Percentiles rank a stretch among this genome's conserved stretches.
These are phyloP conservation scores for Melanogaster broomeanus DNA, from an alignment of 768 basidiomycete genomes.

Conservation along the genomic window DNA sequence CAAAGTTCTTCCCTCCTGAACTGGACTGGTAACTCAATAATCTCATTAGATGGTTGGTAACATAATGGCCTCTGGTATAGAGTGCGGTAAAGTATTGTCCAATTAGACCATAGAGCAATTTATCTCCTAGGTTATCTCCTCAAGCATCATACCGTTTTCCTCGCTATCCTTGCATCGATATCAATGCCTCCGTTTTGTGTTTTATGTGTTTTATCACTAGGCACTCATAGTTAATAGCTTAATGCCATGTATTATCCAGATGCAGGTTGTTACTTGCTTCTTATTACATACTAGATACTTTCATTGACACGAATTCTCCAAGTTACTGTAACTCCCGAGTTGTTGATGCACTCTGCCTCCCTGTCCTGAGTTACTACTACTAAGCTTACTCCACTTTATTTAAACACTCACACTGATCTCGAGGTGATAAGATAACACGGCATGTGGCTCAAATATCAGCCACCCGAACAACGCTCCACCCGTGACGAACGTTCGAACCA, in stretches of 20 bases:
- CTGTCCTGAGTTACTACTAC: neutral
- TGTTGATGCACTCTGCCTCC: neutral
- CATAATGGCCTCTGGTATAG: conserved; percentile 1
- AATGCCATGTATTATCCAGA: neutral
- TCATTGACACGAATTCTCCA: too few species aligned
- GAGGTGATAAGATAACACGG: conserved; percentile 20
- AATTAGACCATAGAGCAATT: conserved; percentile 2
- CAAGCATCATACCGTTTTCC: neutral
- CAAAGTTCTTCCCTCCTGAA: conserved; percentile 81
- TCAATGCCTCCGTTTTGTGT: too few species aligned
- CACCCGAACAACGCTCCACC: conserved; percentile 7
- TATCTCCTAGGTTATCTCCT: conserved; percentile 1
- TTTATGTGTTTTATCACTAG: too few species aligned
- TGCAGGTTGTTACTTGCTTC: neutral
- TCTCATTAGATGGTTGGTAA: neutral
- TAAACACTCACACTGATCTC: neutral
- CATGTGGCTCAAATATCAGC: neutral
- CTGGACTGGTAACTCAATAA: conserved; percentile 74
- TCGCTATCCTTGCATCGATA: too few species aligned
- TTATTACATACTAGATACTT: neutral
- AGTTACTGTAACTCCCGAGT: too few species aligned
- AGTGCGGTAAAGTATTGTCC: neutral
- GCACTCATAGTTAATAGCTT: neutral
- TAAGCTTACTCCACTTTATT: neutral
- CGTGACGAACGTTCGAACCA: too few species aligned